Evolutionary conservation across 345 rosid genomes (phyloP).

Genomic region (Linum lewisii): DNA sequence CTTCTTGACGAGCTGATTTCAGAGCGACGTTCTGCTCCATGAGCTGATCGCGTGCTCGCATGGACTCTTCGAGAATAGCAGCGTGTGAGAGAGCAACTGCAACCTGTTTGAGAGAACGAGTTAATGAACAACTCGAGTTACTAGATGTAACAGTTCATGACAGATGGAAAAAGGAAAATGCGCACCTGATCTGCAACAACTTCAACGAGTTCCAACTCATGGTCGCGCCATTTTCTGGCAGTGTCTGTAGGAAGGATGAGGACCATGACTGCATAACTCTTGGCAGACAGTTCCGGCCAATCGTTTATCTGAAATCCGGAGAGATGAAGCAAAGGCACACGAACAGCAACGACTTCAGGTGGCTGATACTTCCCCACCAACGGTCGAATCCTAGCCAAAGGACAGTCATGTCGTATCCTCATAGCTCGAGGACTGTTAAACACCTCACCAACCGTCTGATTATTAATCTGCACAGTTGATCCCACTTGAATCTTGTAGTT

Average conservation of each 20-base stretch:
- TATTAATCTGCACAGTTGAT: slow-evolving; percentile 48
- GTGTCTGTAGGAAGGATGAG: slow-evolving; percentile 76
- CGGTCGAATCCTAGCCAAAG: slow-evolving; percentile 67
- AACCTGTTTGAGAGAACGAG: slow-evolving; percentile 34
- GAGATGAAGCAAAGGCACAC: slow-evolving; percentile 80
- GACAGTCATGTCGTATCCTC: slow-evolving; percentile 62
- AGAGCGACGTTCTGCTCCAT: slow-evolving; percentile 72
- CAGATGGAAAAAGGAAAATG: neutral
- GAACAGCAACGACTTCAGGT: slow-evolving; percentile 85
- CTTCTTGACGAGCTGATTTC: slow-evolving; percentile 75
- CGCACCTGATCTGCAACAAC: slow-evolving; percentile 91
- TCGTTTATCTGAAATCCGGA: slow-evolving; percentile 77
- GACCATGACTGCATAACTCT: slow-evolving; percentile 82
- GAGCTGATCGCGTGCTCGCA: slow-evolving; percentile 81
- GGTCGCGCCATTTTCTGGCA: slow-evolving; percentile 82
- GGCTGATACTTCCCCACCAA: slow-evolving; percentile 47
- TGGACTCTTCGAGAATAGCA: slow-evolving; percentile 87
- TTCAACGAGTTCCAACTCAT: slow-evolving; percentile 91
- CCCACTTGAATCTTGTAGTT: slow-evolving; percentile 56
- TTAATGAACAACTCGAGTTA: no score
- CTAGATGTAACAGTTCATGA: no score
- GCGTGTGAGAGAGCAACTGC: slow-evolving; percentile 98
- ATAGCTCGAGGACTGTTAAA: slow-evolving; percentile 57
- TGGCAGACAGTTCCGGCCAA: slow-evolving; percentile 73
- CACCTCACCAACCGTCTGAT: slow-evolving; percentile 49